These are phyloP conservation scores for Grosmannia huntii DNA, from an alignment of 2,329 filamentous ascomycete species.

Conservation along the genomic window DNA sequence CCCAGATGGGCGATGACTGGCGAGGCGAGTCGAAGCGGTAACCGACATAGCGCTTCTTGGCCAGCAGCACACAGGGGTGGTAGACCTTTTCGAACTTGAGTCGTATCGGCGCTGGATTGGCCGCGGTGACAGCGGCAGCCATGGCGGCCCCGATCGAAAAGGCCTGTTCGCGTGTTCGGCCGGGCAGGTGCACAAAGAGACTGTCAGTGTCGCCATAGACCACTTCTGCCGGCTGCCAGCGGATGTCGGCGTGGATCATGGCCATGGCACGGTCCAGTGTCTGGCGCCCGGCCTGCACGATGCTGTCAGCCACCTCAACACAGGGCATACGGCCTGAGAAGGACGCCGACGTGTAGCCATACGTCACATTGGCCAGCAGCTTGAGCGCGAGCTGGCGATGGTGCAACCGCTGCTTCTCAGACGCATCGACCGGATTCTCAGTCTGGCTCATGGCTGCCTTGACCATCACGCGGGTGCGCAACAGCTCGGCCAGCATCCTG, in stretches of 20 bases:
- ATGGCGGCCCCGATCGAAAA: slow-evolving; percentile 93
- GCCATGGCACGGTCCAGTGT: slow-evolving; percentile 90
- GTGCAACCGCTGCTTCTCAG: slow-evolving; percentile 77
- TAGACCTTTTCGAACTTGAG: slow-evolving; percentile 99
- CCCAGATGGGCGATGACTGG: slow-evolving; percentile 75
- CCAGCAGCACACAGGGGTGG: slow-evolving; percentile 81
- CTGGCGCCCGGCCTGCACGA: slow-evolving; percentile 90
- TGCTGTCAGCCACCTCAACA: slow-evolving; percentile 94
- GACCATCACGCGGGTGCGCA: slow-evolving; percentile 95
- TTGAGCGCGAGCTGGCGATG: slow-evolving; percentile 91
- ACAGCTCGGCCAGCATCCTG: slow-evolving; percentile 91
- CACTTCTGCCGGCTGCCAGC: slow-evolving; percentile 80
- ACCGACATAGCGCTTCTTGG: slow-evolving; percentile 96
- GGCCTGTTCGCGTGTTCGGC: slow-evolving; percentile 73
- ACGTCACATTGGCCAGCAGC: slow-evolving; percentile 95
- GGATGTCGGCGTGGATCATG: slow-evolving; percentile 73
- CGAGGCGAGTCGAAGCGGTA: slow-evolving; percentile 81
- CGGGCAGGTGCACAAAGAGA: slow-evolving; percentile 80
- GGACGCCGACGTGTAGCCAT: slow-evolving; percentile 92
- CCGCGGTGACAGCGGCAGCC: slow-evolving; percentile 69
- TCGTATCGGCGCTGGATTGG: slow-evolving; percentile 85
- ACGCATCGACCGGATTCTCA: slow-evolving; percentile 16
- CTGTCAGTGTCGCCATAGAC: slow-evolving; percentile 98
- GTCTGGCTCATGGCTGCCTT: slow-evolving; percentile 79
- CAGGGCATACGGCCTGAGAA: slow-evolving; percentile 98